Percentiles rank a stretch among this genome's conserved stretches.
Evolutionary conservation across 495 filamentous ascomycete species (phyloP).

Genomic region (Penicillium psychrofluorescens): DNA sequence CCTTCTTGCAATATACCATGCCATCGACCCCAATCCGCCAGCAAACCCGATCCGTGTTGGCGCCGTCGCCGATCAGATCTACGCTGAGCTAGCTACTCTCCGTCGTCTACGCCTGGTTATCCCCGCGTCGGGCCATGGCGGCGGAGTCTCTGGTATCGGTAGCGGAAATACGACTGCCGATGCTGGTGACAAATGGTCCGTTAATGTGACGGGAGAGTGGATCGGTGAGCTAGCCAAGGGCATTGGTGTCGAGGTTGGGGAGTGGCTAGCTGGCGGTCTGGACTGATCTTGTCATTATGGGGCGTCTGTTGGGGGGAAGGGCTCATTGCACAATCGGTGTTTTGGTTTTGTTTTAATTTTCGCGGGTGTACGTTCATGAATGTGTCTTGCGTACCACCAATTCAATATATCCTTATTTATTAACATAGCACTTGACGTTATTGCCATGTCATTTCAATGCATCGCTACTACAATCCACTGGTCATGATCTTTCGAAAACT

Average conservation of each 20-base stretch:
- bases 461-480: not conserved
- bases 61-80: conserved; percentile 53
- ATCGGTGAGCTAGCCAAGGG: conserved; percentile 41
- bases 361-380: not conserved
- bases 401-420: too few relatives aligned
- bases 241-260: conserved; percentile 41
- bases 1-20: conserved; percentile 78
- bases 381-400: too few relatives aligned
- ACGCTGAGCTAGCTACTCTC: conserved; percentile 72
- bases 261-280: conserved; percentile 41
- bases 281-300: conserved; percentile 16
- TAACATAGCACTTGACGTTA: not conserved
- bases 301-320: not conserved
- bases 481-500: not conserved
- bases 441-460: conserved; percentile 12
- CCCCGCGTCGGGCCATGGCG: conserved; percentile 41
- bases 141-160: conserved; percentile 19
- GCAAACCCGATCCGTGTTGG: conserved; percentile 39
- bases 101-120: conserved; percentile 70
- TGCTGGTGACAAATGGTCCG: conserved; percentile 39
- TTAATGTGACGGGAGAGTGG: conserved; percentile 43
- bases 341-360: conserved; percentile 5
- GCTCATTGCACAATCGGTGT: not conserved
- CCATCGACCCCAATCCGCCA: conserved; percentile 61
- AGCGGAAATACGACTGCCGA: conserved; percentile 35